These are phyloP conservation scores for Casuarina equisetifolia DNA, from an alignment of 306 rosid species.

Conservation along the genomic window DNA sequence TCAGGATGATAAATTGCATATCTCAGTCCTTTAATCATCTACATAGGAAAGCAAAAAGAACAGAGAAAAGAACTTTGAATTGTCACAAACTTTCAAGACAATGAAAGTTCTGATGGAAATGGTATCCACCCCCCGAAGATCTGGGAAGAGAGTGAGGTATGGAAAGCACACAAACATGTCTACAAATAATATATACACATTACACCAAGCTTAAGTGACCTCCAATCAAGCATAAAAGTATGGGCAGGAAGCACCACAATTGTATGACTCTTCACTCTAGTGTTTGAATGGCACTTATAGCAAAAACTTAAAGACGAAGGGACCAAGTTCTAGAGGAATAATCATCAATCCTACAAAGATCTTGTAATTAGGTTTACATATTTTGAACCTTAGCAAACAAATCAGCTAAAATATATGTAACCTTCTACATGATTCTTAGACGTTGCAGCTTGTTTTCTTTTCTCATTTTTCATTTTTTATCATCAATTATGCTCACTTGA, in stretches of 20 bases:
- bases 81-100: background rate
- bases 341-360: background rate
- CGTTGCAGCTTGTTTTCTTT: background rate
- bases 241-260: background rate
- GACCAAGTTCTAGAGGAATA: background rate
- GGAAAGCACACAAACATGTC: too few species aligned
- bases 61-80: background rate
- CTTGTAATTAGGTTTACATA: background rate
- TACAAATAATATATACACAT: too few species aligned
- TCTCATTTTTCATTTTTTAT: background rate
- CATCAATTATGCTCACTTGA: background rate
- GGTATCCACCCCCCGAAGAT: background rate
- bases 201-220: background rate
- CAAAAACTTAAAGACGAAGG: too few species aligned
- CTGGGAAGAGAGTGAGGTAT: too few species aligned
- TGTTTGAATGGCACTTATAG: background rate
- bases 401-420: too few species aligned
- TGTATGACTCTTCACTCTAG: background rate
- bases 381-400: background rate
- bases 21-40: background rate
- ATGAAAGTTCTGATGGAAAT: background rate
- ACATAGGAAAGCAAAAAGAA: background rate
- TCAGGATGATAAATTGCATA: background rate
- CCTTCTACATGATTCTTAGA: background rate
- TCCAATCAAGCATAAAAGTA: background rate